phyloP scores from a whole-genome alignment of 2,329 filamentous ascomycete species.

The Tolypocladium amazonense region DNA sequence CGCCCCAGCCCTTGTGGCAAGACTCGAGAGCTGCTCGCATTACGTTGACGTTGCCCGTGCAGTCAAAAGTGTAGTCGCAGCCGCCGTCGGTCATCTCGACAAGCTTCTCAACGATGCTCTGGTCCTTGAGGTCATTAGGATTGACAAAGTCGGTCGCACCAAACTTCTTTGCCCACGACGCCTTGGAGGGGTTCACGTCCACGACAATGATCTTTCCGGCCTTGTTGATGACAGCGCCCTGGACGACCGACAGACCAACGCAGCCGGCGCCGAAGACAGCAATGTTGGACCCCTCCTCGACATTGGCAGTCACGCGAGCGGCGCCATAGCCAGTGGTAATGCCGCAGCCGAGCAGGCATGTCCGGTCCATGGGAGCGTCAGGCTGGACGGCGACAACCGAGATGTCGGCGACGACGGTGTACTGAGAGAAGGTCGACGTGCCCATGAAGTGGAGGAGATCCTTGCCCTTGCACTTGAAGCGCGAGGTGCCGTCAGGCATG shows the following conservation, averaged over 20 bases:
- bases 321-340: slow-evolving; percentile 98
- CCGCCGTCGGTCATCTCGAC: slow-evolving; percentile 97
- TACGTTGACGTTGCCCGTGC: slow-evolving; percentile 91
- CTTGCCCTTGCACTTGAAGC: slow-evolving; percentile 92
- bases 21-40: slow-evolving; percentile 95
- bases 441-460: slow-evolving; percentile 98
- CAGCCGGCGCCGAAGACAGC: slow-evolving; percentile 94
- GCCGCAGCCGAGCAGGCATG: slow-evolving; percentile 91
- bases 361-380: slow-evolving; percentile 89
- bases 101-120: slow-evolving; percentile 83
- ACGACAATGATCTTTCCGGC: slow-evolving; percentile 67
- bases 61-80: slow-evolving; percentile 98
- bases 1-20: slow-evolving; percentile 98
- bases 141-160: slow-evolving; percentile 97
- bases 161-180: slow-evolving; percentile 88
- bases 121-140: slow-evolving; percentile 65
- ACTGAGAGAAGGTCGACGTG: slow-evolving; percentile 96
- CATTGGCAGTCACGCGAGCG: slow-evolving; percentile 81
- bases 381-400: slow-evolving; percentile 89
- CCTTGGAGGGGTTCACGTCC: slow-evolving; percentile 76
- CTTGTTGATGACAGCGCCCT: slow-evolving; percentile 80
- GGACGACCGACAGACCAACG: slow-evolving; percentile 89
- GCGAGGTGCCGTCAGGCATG: slow-evolving; percentile 93
- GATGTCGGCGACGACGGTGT: slow-evolving; percentile 97
- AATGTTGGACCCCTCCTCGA: slow-evolving; percentile 81